Conservation (phyloP, 805 yeast genomes). For the Kluyveromyces nonfermentans region DNA sequence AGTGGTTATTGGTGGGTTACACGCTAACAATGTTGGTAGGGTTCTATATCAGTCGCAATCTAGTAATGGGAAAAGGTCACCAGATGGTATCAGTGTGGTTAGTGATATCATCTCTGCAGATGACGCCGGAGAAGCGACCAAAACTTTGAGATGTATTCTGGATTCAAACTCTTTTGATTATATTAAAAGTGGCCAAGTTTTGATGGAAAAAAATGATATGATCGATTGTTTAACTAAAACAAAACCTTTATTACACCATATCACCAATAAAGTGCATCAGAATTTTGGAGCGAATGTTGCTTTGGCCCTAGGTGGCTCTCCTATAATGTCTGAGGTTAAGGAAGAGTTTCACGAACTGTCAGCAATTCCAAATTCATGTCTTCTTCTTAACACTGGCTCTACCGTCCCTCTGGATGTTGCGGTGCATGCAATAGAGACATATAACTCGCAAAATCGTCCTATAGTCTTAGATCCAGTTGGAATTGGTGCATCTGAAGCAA, state of each 20-base stretch:
- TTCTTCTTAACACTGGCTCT: conserved; percentile 73
- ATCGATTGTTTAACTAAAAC: conserved; percentile 19
- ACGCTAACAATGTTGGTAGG: conserved; percentile 48
- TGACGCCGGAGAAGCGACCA: conserved; percentile 46
- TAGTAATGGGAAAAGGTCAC: conserved; percentile 33
- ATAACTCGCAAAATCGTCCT: conserved; percentile 48
- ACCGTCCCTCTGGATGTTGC: conserved; percentile 41
- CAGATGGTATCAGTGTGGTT: conserved; percentile 86
- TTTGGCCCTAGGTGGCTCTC: conserved; percentile 76
- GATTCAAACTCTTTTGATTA: conserved; percentile 11
- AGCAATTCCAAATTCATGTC: conserved; percentile 39
- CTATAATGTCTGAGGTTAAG: conserved; percentile 73
- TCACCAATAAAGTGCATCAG: conserved; percentile 83
- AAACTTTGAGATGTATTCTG: conserved; percentile 25
- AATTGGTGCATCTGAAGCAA: conserved; percentile 64
- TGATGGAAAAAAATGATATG: background rate
- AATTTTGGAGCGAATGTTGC: conserved; percentile 83
- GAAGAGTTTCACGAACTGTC: conserved; percentile 65
- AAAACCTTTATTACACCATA: conserved; percentile 72
- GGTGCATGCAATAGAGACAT: conserved; percentile 44
- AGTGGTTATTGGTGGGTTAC: conserved; percentile 79
- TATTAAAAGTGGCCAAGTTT: conserved; percentile 4
- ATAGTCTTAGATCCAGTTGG: conserved; percentile 90
- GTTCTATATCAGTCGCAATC: conserved; percentile 43
- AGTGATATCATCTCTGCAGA: conserved; percentile 68